phyloP scores from a whole-genome alignment of 371 early-diverging fungal species.

The Homolaphlyctis polyrhiza region DNA sequence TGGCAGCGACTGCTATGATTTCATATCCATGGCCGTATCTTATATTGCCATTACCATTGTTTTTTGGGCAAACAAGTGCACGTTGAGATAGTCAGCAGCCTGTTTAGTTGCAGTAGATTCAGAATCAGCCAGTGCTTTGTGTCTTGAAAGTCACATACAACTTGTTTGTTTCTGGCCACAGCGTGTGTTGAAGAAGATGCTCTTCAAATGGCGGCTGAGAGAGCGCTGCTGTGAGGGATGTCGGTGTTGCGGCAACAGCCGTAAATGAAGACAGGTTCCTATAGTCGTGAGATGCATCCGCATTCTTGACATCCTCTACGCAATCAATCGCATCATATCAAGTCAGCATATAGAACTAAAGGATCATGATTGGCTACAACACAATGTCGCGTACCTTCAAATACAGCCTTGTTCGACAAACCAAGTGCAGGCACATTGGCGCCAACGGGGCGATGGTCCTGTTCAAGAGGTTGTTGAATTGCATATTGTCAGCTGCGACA shows the following conservation, averaged over 20 bases:
- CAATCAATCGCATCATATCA: background rate
- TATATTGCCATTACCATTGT: conserved; percentile 1
- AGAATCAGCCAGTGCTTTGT: background rate
- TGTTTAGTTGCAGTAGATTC: no score
- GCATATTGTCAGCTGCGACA: conserved; percentile 1
- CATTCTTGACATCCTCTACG: conserved; percentile 9
- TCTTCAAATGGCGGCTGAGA: conserved; percentile 79
- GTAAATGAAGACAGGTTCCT: conserved; percentile 22
- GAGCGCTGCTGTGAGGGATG: conserved; percentile 19
- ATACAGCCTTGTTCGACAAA: conserved; percentile 91
- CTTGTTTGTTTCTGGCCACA: conserved; percentile 96
- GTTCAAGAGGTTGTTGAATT: background rate
- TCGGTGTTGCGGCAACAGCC: conserved; percentile 15
- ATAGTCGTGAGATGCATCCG: conserved; percentile 10
- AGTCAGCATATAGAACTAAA: background rate
- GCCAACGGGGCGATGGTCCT: conserved; percentile 61
- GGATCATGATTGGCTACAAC: background rate
- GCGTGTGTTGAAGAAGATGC: conserved; percentile 77
- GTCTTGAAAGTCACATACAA: conserved; percentile 39
- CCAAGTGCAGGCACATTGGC: conserved; percentile 88
- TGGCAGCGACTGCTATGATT: conserved; percentile 68
- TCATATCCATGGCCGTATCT: conserved; percentile 90
- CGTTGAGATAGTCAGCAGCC: background rate
- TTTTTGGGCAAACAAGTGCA: no score
- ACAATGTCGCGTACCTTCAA: conserved; percentile 32